phyloP scores from a whole-genome alignment of 192 early-diverging fungal species.

The Borealophlyctis nickersoniae region DNA sequence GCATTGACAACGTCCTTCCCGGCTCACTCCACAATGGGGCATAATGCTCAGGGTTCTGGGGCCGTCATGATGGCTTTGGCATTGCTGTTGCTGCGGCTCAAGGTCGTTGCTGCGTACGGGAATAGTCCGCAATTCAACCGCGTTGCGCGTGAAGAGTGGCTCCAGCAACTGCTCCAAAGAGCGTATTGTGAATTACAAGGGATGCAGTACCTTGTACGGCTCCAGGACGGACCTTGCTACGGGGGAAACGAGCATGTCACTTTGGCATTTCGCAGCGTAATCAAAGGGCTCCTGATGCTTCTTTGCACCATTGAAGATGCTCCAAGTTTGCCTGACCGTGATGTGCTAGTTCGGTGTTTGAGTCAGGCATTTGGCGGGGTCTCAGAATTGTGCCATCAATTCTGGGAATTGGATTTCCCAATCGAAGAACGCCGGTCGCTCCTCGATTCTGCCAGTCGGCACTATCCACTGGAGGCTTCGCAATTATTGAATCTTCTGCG shows the following conservation, averaged over 20 bases:
- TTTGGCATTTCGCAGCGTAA: conserved; percentile 36
- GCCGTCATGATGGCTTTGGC: conserved; percentile 40
- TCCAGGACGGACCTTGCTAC: conserved; percentile 8
- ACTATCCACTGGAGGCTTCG: conserved; percentile 32
- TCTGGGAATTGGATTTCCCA: conserved; percentile 44
- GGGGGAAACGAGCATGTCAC: conserved; percentile 19
- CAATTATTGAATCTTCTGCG: conserved; percentile 31
- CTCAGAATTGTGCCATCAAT: conserved; percentile 32
- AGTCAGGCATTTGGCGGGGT: conserved; percentile 24
- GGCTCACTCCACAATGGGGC: too few relatives aligned
- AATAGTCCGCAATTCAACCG: background rate
- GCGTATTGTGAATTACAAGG: conserved; percentile 14
- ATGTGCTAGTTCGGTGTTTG: conserved; percentile 27
- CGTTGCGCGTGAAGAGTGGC: background rate
- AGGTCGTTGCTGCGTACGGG: background rate
- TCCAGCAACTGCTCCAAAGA: conserved; percentile 20
- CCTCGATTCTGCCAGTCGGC: conserved; percentile 30
- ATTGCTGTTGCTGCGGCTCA: background rate
- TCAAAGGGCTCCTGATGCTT: conserved; percentile 40
- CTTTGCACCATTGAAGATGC: conserved; percentile 34
- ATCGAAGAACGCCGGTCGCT: conserved; percentile 29
- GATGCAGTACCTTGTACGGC: conserved; percentile 10
- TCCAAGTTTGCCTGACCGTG: conserved; percentile 24
- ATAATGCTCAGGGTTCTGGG: conserved; percentile 13
- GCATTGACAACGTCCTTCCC: background rate